phyloP scores from a whole-genome alignment of 495 filamentous ascomycete species.

The Amphirosellinia nigrospora region DNA sequence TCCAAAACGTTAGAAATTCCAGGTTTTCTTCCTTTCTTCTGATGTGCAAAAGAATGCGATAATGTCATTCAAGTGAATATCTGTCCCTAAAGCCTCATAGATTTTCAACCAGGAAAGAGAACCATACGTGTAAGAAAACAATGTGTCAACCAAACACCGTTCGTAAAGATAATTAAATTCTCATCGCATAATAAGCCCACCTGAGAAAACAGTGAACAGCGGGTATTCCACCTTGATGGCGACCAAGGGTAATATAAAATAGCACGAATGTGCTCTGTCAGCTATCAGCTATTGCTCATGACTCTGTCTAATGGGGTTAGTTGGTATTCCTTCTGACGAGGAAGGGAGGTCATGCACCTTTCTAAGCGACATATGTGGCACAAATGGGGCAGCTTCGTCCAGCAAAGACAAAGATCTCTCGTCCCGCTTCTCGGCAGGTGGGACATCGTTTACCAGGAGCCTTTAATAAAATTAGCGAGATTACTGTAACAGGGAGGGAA shows the following conservation, averaged over 20 bases:
- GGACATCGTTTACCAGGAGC: slow-evolving; percentile 26
- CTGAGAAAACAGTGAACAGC: too few species aligned
- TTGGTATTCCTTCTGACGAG: background rate
- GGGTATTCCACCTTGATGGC: background rate
- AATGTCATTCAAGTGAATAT: background rate
- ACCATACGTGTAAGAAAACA: background rate
- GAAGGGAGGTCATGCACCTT: background rate
- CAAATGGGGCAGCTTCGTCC: slow-evolving; percentile 27
- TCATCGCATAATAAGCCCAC: too few species aligned
- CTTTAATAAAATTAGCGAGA: slow-evolving; percentile 7
- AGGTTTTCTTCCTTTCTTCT: background rate
- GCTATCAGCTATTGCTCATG: background rate
- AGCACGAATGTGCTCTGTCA: background rate
- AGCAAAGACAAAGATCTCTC: slow-evolving; percentile 23
- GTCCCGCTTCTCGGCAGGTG: slow-evolving; percentile 20
- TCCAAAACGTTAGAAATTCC: background rate
- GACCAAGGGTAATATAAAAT: background rate
- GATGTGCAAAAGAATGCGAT: background rate
- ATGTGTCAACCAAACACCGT: background rate
- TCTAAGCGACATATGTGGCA: slow-evolving; percentile 23
- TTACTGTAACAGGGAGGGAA: too few species aligned
- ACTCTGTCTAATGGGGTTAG: background rate
- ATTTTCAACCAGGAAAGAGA: background rate
- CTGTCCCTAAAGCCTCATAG: background rate
- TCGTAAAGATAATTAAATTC: background rate